Percentiles rank a stretch among this genome's conserved stretches.
Conservation (phyloP, 306 rosid genomes). For the Sindora glabra region DNA sequence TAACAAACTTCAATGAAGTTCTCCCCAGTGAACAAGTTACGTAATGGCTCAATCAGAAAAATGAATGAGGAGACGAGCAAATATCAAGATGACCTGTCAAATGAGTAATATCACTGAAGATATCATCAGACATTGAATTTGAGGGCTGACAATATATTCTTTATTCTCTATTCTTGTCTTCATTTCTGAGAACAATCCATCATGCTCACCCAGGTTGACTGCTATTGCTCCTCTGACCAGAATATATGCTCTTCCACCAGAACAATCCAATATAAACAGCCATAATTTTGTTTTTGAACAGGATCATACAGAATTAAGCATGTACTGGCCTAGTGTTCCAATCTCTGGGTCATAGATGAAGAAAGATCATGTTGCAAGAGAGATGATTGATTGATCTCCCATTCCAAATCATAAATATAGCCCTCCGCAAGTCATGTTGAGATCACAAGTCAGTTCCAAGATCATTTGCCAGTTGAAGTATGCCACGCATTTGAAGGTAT, state of each 20-base stretch:
- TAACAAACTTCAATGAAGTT: constrained; percentile 3
- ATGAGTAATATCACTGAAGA: constrained; percentile 26
- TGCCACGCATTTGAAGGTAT: constrained; percentile 99
- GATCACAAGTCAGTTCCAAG: constrained; percentile 69
- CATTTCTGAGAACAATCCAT: constrained; percentile 21
- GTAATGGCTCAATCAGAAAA: constrained; percentile 22
- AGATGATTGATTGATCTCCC: constrained; percentile 17
- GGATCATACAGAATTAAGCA: constrained; percentile 17
- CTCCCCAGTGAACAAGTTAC: constrained; percentile 15
- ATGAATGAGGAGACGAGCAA: constrained; percentile 26
- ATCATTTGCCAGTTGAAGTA: constrained; percentile 91
- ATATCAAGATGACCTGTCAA: constrained; percentile 36
- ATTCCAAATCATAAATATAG: constrained; percentile 23
- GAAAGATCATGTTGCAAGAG: constrained; percentile 21
- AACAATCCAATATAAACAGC: constrained; percentile 27
- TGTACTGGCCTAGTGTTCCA: constrained; percentile 23
- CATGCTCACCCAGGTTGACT: constrained; percentile 13
- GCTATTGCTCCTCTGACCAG: constrained; percentile 24
- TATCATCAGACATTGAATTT: too few species aligned
- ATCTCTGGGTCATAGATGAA: constrained; percentile 1
- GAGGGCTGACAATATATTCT: too few species aligned
- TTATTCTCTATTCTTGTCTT: neutral
- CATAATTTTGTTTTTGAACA: constrained; percentile 22
- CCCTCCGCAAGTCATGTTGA: constrained; percentile 28
- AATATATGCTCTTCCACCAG: constrained; percentile 20